Base-by-base conservation (phyloP, 148 eudicot species). In the Vaccinium macrocarpon region DNA sequence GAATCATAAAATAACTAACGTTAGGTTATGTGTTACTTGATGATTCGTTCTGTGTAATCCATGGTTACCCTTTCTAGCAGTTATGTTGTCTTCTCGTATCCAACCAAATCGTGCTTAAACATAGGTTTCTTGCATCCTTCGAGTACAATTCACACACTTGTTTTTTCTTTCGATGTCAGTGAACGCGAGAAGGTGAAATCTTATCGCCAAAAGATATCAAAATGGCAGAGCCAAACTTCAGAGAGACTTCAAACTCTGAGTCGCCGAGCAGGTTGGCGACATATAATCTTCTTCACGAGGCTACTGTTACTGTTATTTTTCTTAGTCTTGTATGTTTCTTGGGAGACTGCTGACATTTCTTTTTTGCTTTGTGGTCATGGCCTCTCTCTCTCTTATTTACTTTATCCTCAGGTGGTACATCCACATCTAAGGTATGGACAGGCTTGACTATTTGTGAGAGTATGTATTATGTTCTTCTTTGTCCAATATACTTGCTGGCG, bases 141-240 rank as follows among this genome's bases (percentile, higher is more conserved):
- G 13, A 0, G 1, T 46, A 14, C 51, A 38, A 72, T 23, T 72
- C 49, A 32, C 16, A 6, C 8, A 49, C 6, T 49, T 19, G 49
- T 38, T 52, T 62, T 48, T 73, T 27, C 16, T 56, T 85, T 78
- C 87, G 70, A 49, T 11, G 70, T 81, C 87, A 97, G 99, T 64
- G 99, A 97, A 85, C 92, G 90, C 79, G 95, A 97, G 91, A 97
- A 97, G 90, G 99, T 97, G 84, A 93, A 93, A 82, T 90, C 98
- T 77, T 90, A 93, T 89, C 98, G 96, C 78, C 92, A 93, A 82
- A 97, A 95, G 92, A 93, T 97, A 91, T 92, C 96, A 86, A 92
- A 93, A 78, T 97, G 98, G 99, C 99, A 95, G 90, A 89, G 89
- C 51, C 91, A 95, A 64, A 97, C 94, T 46, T 89, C 96, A 46